A percentile compares a stretch with the other conserved stretches of the same genome.
Evolutionary conservation across 108 stramenopile species (phyloP).

Genomic region (Seminavis robusta): DNA sequence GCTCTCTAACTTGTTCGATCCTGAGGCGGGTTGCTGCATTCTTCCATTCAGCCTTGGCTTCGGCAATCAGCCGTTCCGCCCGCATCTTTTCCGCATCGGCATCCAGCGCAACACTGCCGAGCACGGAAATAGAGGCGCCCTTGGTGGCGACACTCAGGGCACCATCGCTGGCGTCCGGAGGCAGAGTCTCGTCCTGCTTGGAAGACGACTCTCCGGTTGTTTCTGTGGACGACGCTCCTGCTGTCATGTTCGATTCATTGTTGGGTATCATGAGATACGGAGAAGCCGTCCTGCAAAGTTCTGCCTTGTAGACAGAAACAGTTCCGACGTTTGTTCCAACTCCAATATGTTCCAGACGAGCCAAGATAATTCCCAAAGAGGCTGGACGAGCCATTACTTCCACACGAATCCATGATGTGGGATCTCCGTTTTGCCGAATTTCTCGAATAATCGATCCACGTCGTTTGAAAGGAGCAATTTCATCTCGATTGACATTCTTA

Average conservation of each 20-base stretch:
- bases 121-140: background rate
- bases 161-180: background rate
- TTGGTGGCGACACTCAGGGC: background rate
- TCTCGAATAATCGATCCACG: background rate
- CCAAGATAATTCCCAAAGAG: slow-evolving; percentile 21
- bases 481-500: background rate
- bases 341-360: slow-evolving; percentile 42
- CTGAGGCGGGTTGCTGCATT: slow-evolving; percentile 41
- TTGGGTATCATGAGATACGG: too few relatives aligned
- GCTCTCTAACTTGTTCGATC: slow-evolving; percentile 55
- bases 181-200: background rate
- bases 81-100: background rate
- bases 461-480: background rate
- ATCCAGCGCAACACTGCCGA: background rate
- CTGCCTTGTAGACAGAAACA: slow-evolving; percentile 28
- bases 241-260: background rate
- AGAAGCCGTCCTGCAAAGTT: slow-evolving; percentile 19
- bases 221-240: background rate
- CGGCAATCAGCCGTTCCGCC: slow-evolving; percentile 1
- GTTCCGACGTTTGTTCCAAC: slow-evolving; percentile 40
- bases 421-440: too few relatives aligned
- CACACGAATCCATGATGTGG: slow-evolving; percentile 20
- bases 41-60: slow-evolving; percentile 32
- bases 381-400: slow-evolving; percentile 17
- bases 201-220: background rate